Evolutionary conservation across 2,329 filamentous ascomycete genomes (phyloP).

Genomic region (Venturiaceae sp.): DNA sequence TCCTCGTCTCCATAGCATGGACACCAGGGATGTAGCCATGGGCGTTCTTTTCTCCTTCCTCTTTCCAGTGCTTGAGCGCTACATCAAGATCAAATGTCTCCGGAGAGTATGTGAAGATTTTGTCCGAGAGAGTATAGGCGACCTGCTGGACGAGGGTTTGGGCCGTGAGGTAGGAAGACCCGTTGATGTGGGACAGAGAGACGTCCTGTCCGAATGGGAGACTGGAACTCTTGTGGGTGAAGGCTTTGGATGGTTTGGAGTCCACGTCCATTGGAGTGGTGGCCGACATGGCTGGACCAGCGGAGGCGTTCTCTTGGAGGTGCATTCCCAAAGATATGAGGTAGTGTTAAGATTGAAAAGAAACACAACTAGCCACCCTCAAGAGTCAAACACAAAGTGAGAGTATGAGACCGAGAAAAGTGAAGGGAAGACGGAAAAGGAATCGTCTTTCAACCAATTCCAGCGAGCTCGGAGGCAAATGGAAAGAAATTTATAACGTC

Average conservation of each 20-base stretch:
- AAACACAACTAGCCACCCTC: not conserved
- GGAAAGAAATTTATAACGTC: not conserved
- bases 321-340: not conserved
- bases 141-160: slow-evolving; percentile 94
- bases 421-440: not conserved
- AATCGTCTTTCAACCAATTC: too few species aligned
- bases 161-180: slow-evolving; percentile 80
- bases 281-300: not conserved
- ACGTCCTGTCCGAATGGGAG: slow-evolving; percentile 40
- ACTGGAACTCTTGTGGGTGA: slow-evolving; percentile 34
- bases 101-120: slow-evolving; percentile 93
- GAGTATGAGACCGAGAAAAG: not conserved
- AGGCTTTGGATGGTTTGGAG: slow-evolving; percentile 18
- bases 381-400: too few species aligned
- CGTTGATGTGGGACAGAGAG: not conserved
- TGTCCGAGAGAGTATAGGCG: slow-evolving; percentile 89
- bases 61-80: slow-evolving; percentile 70
- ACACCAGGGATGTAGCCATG: slow-evolving; percentile 73
- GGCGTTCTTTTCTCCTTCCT: slow-evolving; percentile 62
- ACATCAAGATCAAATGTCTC: slow-evolving; percentile 86
- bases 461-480: not conserved
- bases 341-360: not conserved
- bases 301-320: not conserved
- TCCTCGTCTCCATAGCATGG: slow-evolving; percentile 73
- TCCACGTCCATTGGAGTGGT: slow-evolving; percentile 6